Conservation (phyloP, 768 basidiomycete species). For the Strobilomyces echinocephalus region DNA sequence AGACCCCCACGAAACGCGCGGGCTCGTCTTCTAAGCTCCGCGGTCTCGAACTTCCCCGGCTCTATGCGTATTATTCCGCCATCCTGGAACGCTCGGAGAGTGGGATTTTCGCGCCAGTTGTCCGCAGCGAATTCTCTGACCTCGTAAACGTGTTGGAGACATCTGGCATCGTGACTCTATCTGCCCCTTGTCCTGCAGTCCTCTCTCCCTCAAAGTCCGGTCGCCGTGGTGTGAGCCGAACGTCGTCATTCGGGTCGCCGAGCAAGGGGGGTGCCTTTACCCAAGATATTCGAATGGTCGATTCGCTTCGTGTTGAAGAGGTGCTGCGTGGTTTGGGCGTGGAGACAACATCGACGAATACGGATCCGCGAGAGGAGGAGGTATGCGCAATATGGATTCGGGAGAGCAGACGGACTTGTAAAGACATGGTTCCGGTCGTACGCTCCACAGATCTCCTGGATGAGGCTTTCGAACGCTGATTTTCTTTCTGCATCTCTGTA, state of each 20-base stretch:
- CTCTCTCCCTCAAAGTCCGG: slow-evolving; percentile 43
- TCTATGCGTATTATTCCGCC: slow-evolving; percentile 60
- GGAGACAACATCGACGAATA: slow-evolving; percentile 12
- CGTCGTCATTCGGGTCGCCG: slow-evolving; percentile 49
- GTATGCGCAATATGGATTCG: slow-evolving; percentile 39
- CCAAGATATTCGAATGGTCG: slow-evolving; percentile 50
- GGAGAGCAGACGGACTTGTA: slow-evolving; percentile 35
- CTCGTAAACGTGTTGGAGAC: slow-evolving; percentile 70
- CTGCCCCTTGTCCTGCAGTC: slow-evolving; percentile 29
- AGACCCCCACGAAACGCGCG: slow-evolving; percentile 52
- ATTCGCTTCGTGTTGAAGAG: slow-evolving; percentile 65
- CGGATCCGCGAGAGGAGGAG: slow-evolving; percentile 42
- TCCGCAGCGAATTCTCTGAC: slow-evolving; percentile 73
- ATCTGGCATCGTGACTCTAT: slow-evolving; percentile 52
- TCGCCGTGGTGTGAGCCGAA: slow-evolving; percentile 51
- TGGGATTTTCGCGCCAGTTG: slow-evolving; percentile 58
- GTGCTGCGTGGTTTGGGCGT: slow-evolving; percentile 63
- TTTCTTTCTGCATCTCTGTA: neutral
- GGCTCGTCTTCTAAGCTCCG: slow-evolving; percentile 33
- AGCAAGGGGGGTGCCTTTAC: slow-evolving; percentile 24
- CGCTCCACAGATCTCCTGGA: slow-evolving; percentile 21
- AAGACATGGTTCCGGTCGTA: slow-evolving; percentile 30
- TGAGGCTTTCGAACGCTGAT: slow-evolving; percentile 34
- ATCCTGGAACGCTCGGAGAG: slow-evolving; percentile 54
- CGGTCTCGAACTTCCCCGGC: slow-evolving; percentile 52